phyloP scores from a whole-genome alignment of 2,329 filamentous ascomycete genomes.

The Pseudopithomyces maydicus region DNA sequence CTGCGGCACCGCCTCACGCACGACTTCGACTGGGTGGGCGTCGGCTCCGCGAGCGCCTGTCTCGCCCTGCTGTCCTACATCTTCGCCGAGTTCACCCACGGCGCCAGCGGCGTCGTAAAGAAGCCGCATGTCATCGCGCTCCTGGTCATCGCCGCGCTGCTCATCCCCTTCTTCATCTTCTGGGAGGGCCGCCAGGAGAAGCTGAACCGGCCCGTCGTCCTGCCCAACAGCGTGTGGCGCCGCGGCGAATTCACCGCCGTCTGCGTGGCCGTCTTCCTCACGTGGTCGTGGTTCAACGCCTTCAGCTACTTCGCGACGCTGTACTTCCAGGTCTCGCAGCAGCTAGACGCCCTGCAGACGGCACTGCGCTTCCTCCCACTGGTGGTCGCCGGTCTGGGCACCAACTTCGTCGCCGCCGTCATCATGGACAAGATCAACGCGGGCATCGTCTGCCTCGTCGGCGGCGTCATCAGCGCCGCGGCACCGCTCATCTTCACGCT shows the following conservation, averaged over 20 bases:
- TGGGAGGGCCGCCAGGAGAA: background rate
- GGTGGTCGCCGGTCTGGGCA: background rate
- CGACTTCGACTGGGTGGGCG: slow-evolving; percentile 17
- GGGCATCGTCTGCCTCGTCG: background rate
- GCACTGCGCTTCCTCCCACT: slow-evolving; percentile 45
- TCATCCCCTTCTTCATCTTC: background rate
- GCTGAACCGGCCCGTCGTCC: slow-evolving; percentile 53
- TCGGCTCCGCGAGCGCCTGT: background rate
- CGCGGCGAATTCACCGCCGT: slow-evolving; percentile 58
- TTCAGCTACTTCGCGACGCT: slow-evolving; percentile 44
- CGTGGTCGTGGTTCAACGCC: slow-evolving; percentile 31
- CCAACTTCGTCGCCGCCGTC: slow-evolving; percentile 8
- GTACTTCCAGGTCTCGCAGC: slow-evolving; percentile 43
- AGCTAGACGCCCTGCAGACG: slow-evolving; percentile 21
- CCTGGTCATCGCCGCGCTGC: background rate
- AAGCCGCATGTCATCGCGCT: background rate
- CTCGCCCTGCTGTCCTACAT: background rate
- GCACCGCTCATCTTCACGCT: slow-evolving; percentile 17
- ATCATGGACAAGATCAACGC: slow-evolving; percentile 44
- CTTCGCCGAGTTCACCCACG: background rate
- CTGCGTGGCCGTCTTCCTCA: slow-evolving; percentile 48
- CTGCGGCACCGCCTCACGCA: background rate
- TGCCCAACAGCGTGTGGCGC: slow-evolving; percentile 63
- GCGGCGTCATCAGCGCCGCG: background rate
- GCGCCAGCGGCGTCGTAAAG: background rate